Evolutionary conservation across 2,329 filamentous ascomycete genomes (phyloP).

Genomic region (Calonectria fujianensis): DNA sequence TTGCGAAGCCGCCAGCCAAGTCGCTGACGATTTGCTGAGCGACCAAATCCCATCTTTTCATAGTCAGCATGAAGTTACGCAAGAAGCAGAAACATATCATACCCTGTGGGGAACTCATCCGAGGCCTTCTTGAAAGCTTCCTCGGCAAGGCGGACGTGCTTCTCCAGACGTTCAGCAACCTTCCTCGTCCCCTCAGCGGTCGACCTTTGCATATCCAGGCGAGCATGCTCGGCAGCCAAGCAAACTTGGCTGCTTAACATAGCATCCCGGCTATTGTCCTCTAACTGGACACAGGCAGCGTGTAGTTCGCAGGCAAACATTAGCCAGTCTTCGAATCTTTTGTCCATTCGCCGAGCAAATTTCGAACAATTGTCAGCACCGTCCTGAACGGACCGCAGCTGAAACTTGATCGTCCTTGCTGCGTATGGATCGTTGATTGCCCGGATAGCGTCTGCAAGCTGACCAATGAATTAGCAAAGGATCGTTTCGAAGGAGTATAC

Average conservation of each 20-base stretch:
- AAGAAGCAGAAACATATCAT: background rate
- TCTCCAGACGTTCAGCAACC: background rate
- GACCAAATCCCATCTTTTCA: background rate
- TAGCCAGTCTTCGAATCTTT: background rate
- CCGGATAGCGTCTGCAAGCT: background rate
- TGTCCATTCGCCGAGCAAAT: background rate
- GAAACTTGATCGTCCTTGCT: background rate
- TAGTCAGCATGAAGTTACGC: background rate
- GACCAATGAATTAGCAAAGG: background rate
- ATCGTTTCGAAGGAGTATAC: background rate
- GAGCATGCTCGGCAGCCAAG: background rate
- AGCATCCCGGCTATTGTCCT: background rate
- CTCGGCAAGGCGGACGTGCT: background rate
- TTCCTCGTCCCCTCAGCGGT: background rate
- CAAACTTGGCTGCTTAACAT: background rate
- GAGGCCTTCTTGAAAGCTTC: conserved; percentile 9
- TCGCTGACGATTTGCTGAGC: background rate
- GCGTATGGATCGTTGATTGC: background rate
- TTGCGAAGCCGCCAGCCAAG: background rate
- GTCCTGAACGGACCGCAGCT: background rate
- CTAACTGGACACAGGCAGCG: background rate
- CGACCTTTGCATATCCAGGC: background rate
- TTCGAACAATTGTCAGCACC: background rate
- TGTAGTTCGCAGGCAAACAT: background rate
- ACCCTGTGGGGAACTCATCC: background rate